phyloP scores from a whole-genome alignment of 345 rosid species.

The Eutrema yunnanense region DNA sequence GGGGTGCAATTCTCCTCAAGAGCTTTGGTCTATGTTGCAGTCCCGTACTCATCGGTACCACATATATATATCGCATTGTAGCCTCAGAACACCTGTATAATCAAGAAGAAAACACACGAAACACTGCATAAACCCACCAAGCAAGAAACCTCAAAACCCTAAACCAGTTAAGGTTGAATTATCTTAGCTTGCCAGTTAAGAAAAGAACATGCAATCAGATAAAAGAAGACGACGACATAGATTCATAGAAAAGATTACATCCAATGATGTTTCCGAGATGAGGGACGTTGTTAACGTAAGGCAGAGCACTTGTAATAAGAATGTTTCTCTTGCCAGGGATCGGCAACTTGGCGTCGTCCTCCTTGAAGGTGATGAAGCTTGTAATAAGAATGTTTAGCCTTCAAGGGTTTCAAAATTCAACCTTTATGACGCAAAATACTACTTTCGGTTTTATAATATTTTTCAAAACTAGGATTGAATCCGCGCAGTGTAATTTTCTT shows the following conservation, averaged over 20 bases:
- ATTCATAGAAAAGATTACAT: slow-evolving; percentile 22
- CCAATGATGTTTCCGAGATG: slow-evolving; percentile 98
- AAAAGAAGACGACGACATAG: not conserved
- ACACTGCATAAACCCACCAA: not conserved
- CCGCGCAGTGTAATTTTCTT: too few relatives aligned
- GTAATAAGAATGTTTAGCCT: too few relatives aligned
- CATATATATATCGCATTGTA: slow-evolving; percentile 78
- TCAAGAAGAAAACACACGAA: not conserved
- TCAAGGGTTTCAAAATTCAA: too few relatives aligned
- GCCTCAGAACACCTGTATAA: slow-evolving; percentile 59
- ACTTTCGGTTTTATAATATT: too few relatives aligned
- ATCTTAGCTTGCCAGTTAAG: too few relatives aligned
- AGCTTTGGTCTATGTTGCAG: slow-evolving; percentile 95
- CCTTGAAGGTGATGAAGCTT: too few relatives aligned
- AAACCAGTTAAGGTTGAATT: too few relatives aligned
- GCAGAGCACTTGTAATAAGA: slow-evolving; percentile 90
- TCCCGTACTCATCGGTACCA: slow-evolving; percentile 95
- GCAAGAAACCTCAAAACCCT: not conserved
- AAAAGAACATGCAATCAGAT: not conserved
- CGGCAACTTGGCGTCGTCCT: slow-evolving; percentile 48
- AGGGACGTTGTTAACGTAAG: slow-evolving; percentile 96
- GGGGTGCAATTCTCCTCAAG: slow-evolving; percentile 88
- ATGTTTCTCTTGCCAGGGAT: slow-evolving; percentile 78
- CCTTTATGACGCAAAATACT: too few relatives aligned
- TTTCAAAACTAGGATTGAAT: too few relatives aligned